Base-by-base conservation (phyloP, 106 monocot species). In the Apostasia ramifera region DNA sequence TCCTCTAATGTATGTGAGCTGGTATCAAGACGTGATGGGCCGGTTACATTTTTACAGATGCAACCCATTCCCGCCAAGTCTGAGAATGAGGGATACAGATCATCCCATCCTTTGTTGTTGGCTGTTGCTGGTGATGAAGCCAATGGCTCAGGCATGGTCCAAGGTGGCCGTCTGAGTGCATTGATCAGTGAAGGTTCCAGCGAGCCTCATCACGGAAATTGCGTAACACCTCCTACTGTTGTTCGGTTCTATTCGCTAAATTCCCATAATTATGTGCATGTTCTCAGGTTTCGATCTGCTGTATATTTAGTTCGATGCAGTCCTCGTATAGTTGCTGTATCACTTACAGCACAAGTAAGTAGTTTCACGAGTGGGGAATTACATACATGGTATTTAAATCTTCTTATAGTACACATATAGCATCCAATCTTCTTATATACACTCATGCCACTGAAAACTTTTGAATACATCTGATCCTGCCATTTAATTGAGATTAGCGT, bases 71-170 rank as follows among this genome's bases (percentile, higher is more conserved):
- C 94, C 45, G 67, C 67, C 63, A 77, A 70, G 54, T 79, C 81
- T 37, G 91, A 83, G 12, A 59, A 43, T 68, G 86, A 87, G 73
- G 95, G 92, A 62, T 92, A 87, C 66, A 86, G 77, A 63, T 57
- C 78, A 80, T 89, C 79, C 15, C 95, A 97, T 86, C 95, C 95
- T 67, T 66, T 97, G 65, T 77, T 97, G 71, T 53, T 89, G 67
- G 79, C 85, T 74, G 95, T 97, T 82, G 89, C 92, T 71, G 95
- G 95, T 68, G 95, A 97, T 77, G 92, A 92, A 74, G 84, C 86
- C 26, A 92, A 92, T 84, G 92, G 89, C 26, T 79, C 78, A 12
- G 92, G 89, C 71, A 69, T 77, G 59, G 86, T 89, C 55, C 92
- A 92, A 86, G 95, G 84, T 71, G 84, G 92, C 15, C 95, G 79